Percentiles rank a stretch among this genome's conserved stretches.
Conservation (phyloP, 768 basidiomycete species). For the Lentinula edodes region DNA sequence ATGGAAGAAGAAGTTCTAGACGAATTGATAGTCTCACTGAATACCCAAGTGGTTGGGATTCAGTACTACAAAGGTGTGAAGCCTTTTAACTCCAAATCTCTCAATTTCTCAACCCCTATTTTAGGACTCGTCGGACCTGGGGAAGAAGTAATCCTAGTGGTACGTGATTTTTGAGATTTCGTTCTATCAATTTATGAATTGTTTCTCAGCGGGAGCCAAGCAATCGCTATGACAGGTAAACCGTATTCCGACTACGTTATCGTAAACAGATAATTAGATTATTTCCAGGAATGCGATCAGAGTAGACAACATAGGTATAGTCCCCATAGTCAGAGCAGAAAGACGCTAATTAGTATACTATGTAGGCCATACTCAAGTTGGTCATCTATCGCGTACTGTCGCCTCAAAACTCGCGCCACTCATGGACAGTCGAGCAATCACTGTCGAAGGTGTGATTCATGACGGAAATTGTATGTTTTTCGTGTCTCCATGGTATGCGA, state of each 20-base stretch:
- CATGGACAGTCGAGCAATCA: slow-evolving; percentile 57
- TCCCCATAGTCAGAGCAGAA: neutral
- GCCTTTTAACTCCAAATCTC: neutral
- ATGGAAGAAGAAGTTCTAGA: slow-evolving; percentile 48
- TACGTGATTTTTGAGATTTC: neutral
- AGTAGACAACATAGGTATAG: slow-evolving; percentile 65
- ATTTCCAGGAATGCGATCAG: slow-evolving; percentile 65
- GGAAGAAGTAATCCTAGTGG: slow-evolving; percentile 61
- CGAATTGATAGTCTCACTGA: slow-evolving; percentile 60
- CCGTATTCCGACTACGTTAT: neutral
- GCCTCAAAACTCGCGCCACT: slow-evolving; percentile 62
- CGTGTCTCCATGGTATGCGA: neutral
- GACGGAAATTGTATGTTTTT: slow-evolving; percentile 57
- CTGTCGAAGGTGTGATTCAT: slow-evolving; percentile 62
- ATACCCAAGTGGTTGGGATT: slow-evolving; percentile 70
- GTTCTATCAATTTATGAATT: neutral
- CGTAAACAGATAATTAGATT: neutral
- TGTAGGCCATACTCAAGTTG: slow-evolving; percentile 54
- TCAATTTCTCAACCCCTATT: slow-evolving; percentile 3
- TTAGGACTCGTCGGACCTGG: slow-evolving; percentile 75
- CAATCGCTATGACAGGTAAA: slow-evolving; percentile 64
- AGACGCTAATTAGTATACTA: neutral
- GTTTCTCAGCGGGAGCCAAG: slow-evolving; percentile 47
- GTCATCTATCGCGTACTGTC: slow-evolving; percentile 65
- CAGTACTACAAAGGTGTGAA: slow-evolving; percentile 70